Evolutionary conservation across 1,284 basidiomycete species (phyloP).

Genomic region (Clitocybe nebularis): DNA sequence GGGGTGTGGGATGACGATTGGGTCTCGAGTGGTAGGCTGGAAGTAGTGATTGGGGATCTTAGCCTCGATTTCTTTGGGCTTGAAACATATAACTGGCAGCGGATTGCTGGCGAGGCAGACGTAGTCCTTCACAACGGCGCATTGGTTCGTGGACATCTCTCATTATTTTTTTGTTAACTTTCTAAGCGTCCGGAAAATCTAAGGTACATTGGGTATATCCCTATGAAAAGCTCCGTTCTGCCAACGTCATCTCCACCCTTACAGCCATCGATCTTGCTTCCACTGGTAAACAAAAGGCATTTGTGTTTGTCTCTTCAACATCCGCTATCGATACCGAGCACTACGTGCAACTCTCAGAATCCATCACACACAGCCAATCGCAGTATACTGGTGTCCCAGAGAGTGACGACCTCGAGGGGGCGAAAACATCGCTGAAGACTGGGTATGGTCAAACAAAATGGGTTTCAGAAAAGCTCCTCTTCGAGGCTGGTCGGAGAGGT

Average conservation of each 20-base stretch:
- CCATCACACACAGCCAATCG: conserved; percentile 43
- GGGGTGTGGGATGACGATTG: conserved; percentile 94
- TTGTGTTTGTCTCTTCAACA: conserved; percentile 94
- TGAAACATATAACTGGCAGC: conserved; percentile 60
- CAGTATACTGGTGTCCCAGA: conserved; percentile 74
- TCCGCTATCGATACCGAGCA: conserved; percentile 90
- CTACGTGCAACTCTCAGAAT: conserved; percentile 87
- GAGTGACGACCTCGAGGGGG: conserved; percentile 88
- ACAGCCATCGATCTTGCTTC: conserved; percentile 81
- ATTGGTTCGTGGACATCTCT: conserved; percentile 58
- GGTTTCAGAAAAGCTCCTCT: conserved; percentile 94
- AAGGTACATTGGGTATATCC: conserved; percentile 99
- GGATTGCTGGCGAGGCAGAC: conserved; percentile 75
- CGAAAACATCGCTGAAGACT: conserved; percentile 72
- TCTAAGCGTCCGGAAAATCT: neutral
- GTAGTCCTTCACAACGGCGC: conserved; percentile 95
- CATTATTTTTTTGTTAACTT: neutral
- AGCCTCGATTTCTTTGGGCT: conserved; percentile 78
- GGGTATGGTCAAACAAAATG: conserved; percentile 99
- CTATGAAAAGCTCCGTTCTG: conserved; percentile 87
- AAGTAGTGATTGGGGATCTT: conserved; percentile 89
- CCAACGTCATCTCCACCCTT: conserved; percentile 91
- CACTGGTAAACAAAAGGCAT: conserved; percentile 69
- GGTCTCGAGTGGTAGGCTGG: conserved; percentile 67
- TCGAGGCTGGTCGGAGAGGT: conserved; percentile 87